A percentile compares a stretch with the other conserved stretches of the same genome.
Conservation (phyloP, 2,329 filamentous ascomycete species). For the Alternaria metachromatica region DNA sequence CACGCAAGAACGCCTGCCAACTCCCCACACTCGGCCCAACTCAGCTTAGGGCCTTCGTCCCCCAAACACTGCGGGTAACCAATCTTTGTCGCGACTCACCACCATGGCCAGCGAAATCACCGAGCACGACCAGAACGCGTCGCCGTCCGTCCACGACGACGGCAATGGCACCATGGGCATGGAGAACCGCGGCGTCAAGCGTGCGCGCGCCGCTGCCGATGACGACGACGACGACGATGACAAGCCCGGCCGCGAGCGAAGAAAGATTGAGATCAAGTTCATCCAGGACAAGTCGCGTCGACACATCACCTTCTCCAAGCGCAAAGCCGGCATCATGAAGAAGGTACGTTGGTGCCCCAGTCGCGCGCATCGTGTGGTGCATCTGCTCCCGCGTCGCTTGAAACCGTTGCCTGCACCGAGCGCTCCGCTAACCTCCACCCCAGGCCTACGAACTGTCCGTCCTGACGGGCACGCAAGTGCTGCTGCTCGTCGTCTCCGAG, state of each 20-base stretch:
- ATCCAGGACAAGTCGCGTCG: constrained; percentile 99
- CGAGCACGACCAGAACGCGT: constrained; percentile 59
- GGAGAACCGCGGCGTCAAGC: constrained; percentile 83
- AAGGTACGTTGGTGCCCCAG: constrained; percentile 74
- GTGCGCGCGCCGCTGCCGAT: constrained; percentile 79
- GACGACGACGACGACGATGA: constrained; percentile 98
- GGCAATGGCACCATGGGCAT: constrained; percentile 59
- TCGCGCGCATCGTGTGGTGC: background rate
- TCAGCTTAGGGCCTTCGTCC: constrained; percentile 48
- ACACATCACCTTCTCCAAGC: constrained; percentile 99
- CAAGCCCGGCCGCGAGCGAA: constrained; percentile 94
- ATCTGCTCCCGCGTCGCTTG: constrained; percentile 38
- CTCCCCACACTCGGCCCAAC: constrained; percentile 47
- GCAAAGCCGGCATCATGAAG: constrained; percentile 99
- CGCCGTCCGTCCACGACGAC: constrained; percentile 59
- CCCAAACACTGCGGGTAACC: constrained; percentile 44
- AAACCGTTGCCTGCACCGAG: constrained; percentile 28
- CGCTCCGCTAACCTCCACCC: constrained; percentile 31
- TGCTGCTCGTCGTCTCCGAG: constrained; percentile 95
- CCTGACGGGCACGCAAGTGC: constrained; percentile 95
- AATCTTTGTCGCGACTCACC: constrained; percentile 29
- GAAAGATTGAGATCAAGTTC: constrained; percentile 99
- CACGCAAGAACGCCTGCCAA: constrained; percentile 19
- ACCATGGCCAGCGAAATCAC: constrained; percentile 57
- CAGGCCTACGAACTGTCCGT: constrained; percentile 98